phyloP scores from a whole-genome alignment of 2,329 filamentous ascomycete species.

The Fusarium sterilihyphosum region DNA sequence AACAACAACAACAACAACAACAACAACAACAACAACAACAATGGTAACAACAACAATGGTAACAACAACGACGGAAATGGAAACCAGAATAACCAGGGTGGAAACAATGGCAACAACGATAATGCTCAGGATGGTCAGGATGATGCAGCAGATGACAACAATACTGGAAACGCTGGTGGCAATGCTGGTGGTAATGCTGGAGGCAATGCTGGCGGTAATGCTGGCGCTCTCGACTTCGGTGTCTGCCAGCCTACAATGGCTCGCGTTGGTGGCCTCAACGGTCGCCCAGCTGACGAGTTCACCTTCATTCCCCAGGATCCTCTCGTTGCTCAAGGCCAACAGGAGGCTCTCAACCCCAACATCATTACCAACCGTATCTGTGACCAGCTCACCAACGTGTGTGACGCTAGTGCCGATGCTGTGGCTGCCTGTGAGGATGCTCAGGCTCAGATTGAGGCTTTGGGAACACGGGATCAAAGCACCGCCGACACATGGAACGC shows the following conservation, averaged over 20 bases:
- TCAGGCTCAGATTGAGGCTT: slow-evolving; percentile 60
- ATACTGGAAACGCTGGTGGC: background rate
- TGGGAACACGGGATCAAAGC: slow-evolving; percentile 58
- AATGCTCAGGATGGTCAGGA: background rate
- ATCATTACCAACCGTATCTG: slow-evolving; percentile 80
- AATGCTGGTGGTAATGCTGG: slow-evolving; percentile 27
- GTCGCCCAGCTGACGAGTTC: slow-evolving; percentile 66
- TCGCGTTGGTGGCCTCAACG: slow-evolving; percentile 66
- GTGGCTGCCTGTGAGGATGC: slow-evolving; percentile 62
- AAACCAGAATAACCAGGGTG: background rate
- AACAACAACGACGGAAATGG: background rate
- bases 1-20: background rate
- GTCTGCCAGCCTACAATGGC: slow-evolving; percentile 66
- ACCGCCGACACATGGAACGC: slow-evolving; percentile 61
- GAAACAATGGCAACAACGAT: background rate
- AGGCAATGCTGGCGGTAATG: slow-evolving; percentile 37
- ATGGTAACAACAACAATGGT: background rate
- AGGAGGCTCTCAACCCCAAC: slow-evolving; percentile 75
- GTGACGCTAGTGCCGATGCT: slow-evolving; percentile 69
- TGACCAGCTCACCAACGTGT: slow-evolving; percentile 75
- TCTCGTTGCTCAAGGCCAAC: slow-evolving; percentile 66
- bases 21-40: background rate
- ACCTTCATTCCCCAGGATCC: slow-evolving; percentile 75
- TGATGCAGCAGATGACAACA: background rate
- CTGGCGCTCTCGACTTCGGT: slow-evolving; percentile 60